Conservation (phyloP, 805 yeast genomes). For the Candida berthetii region DNA sequence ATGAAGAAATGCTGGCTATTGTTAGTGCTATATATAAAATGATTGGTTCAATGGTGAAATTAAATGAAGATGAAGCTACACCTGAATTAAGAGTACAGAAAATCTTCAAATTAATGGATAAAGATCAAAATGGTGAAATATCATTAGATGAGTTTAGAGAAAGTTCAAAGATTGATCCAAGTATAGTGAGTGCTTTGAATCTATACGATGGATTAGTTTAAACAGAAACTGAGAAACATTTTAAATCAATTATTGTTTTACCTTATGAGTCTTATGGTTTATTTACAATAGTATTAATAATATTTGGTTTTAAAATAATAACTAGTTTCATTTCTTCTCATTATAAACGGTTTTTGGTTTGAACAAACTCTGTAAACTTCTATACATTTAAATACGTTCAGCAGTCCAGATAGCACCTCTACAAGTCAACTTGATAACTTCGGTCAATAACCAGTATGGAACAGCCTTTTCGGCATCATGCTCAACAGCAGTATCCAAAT, state of each 20-base stretch:
- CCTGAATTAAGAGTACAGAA: constrained; percentile 85
- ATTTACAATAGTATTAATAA: too few species aligned
- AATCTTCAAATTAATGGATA: constrained; percentile 69
- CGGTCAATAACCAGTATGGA: constrained; percentile 86
- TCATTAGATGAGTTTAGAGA: constrained; percentile 81
- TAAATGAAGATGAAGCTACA: constrained; percentile 85
- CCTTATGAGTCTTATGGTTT: too few species aligned
- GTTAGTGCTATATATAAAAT: constrained; percentile 84
- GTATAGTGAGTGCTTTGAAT: constrained; percentile 69
- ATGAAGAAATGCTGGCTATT: constrained; percentile 73
- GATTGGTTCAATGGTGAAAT: constrained; percentile 91
- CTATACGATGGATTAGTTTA: constrained; percentile 76
- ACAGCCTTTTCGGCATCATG: constrained; percentile 91
- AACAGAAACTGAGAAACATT: neutral
- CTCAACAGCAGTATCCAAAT: constrained; percentile 87
- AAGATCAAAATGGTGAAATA: constrained; percentile 62
- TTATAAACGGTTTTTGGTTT: neutral
- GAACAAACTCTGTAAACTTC: neutral
- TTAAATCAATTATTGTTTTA: too few species aligned
- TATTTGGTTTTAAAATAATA: neutral
- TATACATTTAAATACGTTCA: constrained; percentile 53
- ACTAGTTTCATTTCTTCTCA: neutral
- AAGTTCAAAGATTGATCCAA: constrained; percentile 73
- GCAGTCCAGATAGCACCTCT: constrained; percentile 89
- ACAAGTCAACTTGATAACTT: constrained; percentile 77